A percentile compares a stretch with the other conserved stretches of the same genome.
phyloP scores from a whole-genome alignment of 73 alveolate genomes.

The Halteria grandinella region DNA sequence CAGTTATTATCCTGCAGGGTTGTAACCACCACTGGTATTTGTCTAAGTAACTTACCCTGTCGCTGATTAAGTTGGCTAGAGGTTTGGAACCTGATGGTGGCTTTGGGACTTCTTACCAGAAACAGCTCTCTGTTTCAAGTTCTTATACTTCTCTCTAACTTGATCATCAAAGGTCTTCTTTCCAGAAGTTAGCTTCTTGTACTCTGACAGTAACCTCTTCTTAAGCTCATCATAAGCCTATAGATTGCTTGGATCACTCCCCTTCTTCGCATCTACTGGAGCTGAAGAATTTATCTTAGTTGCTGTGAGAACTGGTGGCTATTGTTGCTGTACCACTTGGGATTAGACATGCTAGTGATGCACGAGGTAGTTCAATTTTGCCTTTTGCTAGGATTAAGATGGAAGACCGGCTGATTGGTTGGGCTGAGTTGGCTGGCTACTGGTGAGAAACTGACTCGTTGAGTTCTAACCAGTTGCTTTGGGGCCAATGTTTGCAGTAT shows the following conservation, averaged over 20 bases:
- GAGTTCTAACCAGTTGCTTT: too few species aligned
- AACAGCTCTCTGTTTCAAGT: conserved; percentile 31
- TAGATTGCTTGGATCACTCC: too few species aligned
- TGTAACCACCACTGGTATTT: not conserved
- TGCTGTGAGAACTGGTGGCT: too few species aligned
- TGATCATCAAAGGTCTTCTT: conserved; percentile 51
- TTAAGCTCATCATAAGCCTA: conserved; percentile 49
- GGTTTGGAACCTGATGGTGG: not conserved
- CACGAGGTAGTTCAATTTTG: too few species aligned
- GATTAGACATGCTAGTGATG: too few species aligned
- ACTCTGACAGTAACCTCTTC: conserved; percentile 41
- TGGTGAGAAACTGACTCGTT: too few species aligned
- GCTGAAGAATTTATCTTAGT: not conserved
- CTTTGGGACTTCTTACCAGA: conserved; percentile 18
- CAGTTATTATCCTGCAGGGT: conserved; percentile 5
- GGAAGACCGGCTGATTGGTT: too few species aligned
- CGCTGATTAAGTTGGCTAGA: not conserved
- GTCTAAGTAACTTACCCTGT: not conserved
- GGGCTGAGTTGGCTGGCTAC: too few species aligned
- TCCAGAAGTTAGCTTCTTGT: conserved; percentile 21
- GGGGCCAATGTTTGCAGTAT: too few species aligned
- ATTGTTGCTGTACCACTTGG: too few species aligned
- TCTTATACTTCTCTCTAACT: conserved; percentile 46
- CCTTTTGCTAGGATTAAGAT: too few species aligned
- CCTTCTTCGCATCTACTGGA: not conserved